A percentile compares a stretch with the other conserved stretches of the same genome.
phyloP scores from a whole-genome alignment of 768 basidiomycete species.

The Mycena belliarum region DNA sequence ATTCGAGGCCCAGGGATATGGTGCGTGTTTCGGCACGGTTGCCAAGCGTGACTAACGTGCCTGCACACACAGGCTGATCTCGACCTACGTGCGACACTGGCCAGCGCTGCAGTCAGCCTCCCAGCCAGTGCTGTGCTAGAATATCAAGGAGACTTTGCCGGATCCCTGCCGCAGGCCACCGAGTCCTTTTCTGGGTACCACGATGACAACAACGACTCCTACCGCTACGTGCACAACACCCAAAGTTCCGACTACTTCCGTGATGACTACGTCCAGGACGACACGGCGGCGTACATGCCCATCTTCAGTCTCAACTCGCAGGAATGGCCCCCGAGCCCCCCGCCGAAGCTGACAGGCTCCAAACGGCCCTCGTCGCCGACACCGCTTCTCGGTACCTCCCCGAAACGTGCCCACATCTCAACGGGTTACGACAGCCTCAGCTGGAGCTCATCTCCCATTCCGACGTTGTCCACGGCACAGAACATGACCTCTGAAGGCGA shows the following conservation, averaged over 20 bases:
- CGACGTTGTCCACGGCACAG: background rate
- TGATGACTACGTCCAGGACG: background rate
- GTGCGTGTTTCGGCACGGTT: background rate
- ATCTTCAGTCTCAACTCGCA: background rate
- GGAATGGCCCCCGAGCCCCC: background rate
- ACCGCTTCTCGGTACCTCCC: slow-evolving; percentile 6
- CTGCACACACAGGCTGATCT: slow-evolving; percentile 1
- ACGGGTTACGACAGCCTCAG: background rate
- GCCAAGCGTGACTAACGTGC: background rate
- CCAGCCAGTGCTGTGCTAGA: background rate
- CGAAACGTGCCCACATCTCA: slow-evolving; percentile 1
- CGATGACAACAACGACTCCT: background rate
- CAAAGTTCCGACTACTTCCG: background rate
- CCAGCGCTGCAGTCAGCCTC: background rate
- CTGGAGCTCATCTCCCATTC: background rate
- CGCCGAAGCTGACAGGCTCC: background rate
- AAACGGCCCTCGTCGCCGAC: slow-evolving; percentile 2
- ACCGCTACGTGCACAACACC: background rate
- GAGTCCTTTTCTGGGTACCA: background rate
- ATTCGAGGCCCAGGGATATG: background rate
- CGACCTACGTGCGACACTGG: slow-evolving; percentile 1
- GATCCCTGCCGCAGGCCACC: background rate
- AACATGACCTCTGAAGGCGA: background rate
- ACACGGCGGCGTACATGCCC: background rate
- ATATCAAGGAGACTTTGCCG: background rate